Percentiles rank a stretch among this genome's conserved stretches.
These are phyloP conservation scores for Arthrinium phaeospermum DNA, from an alignment of 2,329 filamentous ascomycete species.

Conservation along the genomic window DNA sequence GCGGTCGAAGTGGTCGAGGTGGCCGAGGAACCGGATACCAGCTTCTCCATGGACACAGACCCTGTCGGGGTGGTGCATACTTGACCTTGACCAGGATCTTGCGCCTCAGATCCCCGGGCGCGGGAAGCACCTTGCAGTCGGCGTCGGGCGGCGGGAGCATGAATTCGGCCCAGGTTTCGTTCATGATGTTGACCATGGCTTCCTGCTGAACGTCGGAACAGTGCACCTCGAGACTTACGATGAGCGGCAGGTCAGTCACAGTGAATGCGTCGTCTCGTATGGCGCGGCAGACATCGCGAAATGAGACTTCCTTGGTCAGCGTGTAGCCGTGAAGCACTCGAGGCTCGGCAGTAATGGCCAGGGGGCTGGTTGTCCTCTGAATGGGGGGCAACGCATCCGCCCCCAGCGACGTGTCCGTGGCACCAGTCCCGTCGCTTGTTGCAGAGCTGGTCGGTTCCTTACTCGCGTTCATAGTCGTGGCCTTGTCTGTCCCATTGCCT, in stretches of 20 bases:
- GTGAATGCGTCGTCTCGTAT: constrained; percentile 82
- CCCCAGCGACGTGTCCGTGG: too few species aligned
- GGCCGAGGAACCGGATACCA: background rate
- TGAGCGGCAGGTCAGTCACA: constrained; percentile 79
- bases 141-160: constrained; percentile 64
- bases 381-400: background rate
- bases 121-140: constrained; percentile 61
- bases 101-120: constrained; percentile 71
- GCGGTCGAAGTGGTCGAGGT: background rate
- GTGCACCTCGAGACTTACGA: constrained; percentile 94
- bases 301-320: constrained; percentile 84
- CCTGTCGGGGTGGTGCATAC: constrained; percentile 57
- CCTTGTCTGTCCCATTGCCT: background rate
- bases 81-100: constrained; percentile 90
- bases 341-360: constrained; percentile 63
- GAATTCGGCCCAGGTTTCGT: constrained; percentile 77
- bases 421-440: background rate
- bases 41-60: constrained; percentile 31
- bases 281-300: constrained; percentile 82
- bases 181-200: constrained; percentile 92
- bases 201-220: constrained; percentile 81
- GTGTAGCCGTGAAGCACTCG: constrained; percentile 88
- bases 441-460: background rate
- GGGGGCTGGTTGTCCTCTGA: constrained; percentile 30
- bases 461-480: background rate